Base-by-base conservation (phyloP, 2,329 filamentous ascomycete genomes). In the Zymoseptoria ardabiliae region DNA sequence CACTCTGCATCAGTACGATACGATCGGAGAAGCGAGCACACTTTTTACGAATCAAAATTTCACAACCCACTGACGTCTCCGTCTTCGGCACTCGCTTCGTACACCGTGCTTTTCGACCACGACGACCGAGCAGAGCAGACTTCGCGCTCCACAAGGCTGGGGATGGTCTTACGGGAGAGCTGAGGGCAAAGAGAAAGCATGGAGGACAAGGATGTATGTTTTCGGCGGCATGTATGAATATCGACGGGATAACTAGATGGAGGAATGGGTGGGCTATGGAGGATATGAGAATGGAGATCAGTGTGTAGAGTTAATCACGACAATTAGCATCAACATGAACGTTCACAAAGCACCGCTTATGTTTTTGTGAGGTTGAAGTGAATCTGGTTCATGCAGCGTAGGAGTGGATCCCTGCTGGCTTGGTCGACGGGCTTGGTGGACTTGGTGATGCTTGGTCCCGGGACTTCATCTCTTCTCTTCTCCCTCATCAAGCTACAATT, bases 11-110 rank as follows among this genome's bases (percentile, higher is more conserved):
- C 11, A 45, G 35, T 45, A 45, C 35, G 35, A 45, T n/a, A 58
- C 61, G 62, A 58, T 63, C 61, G 51, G 56, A 45, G 35, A 17
- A 7, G 35, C 35, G 51, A 54, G 54, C 45, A 55, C 54, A 49
- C 55, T 45, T 35, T 41, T 21, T 21, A 41, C 41, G 45, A 51
- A 51, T 51, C 53, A 48, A 20, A 48, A 41, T 5, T 45, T 45
- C 17, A 45, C 35, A 45, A 45, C 2, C 35, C 23, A 28, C 23
- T 19, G 41, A 25, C 45, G 35, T 51, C 22, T 30, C 19, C 22
- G 35, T 19, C 41, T 6, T 23, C 28, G 22, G 21, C 45, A 41
- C 41, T 54, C 45, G n/a, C 35, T 54, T 22, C 10, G 35, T 13
- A 45, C 13, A 45, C 13, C 28, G n/a, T 19, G 45, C 10, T 57